Evolutionary conservation across 768 basidiomycete species (phyloP).

Genomic region (Wakefieldia striispora): DNA sequence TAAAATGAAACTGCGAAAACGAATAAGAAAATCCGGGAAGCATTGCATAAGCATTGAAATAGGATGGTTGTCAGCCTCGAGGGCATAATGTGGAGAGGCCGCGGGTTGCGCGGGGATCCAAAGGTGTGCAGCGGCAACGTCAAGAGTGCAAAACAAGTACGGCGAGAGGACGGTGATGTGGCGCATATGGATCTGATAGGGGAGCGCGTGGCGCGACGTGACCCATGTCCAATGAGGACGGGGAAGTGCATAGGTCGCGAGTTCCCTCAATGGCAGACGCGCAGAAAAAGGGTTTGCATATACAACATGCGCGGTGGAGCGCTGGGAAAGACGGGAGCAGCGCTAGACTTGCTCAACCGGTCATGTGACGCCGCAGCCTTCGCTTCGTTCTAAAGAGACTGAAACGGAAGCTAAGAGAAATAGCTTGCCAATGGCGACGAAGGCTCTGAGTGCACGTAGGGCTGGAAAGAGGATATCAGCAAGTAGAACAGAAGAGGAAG

Average conservation of each 20-base stretch:
- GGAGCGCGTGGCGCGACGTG: slow-evolving; percentile 24
- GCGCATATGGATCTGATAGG: slow-evolving; percentile 22
- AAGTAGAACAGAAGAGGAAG: background rate
- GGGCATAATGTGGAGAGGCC: slow-evolving; percentile 5
- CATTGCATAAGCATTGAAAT: slow-evolving; percentile 3
- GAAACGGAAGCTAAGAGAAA: slow-evolving; percentile 55
- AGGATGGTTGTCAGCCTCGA: background rate
- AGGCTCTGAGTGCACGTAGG: slow-evolving; percentile 58
- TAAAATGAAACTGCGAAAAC: slow-evolving; percentile 23
- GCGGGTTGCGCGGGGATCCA: slow-evolving; percentile 22
- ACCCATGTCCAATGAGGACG: slow-evolving; percentile 20
- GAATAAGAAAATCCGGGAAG: slow-evolving; percentile 12
- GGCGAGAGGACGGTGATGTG: slow-evolving; percentile 15
- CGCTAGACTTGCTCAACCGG: slow-evolving; percentile 17
- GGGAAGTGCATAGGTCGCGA: slow-evolving; percentile 20
- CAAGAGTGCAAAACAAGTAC: slow-evolving; percentile 6
- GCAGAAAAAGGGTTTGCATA: slow-evolving; percentile 25
- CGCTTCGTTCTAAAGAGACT: slow-evolving; percentile 53
- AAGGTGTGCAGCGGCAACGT: slow-evolving; percentile 8
- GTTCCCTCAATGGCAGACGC: slow-evolving; percentile 23
- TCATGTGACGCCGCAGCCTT: slow-evolving; percentile 29
- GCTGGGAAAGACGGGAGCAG: slow-evolving; percentile 7
- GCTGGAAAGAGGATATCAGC: slow-evolving; percentile 28
- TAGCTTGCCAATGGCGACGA: slow-evolving; percentile 59
- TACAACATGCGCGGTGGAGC: slow-evolving; percentile 16